Percentiles rank a stretch among this genome's conserved stretches.
phyloP scores from a whole-genome alignment of 495 filamentous ascomycete species.

The Penicillium antarcticum region DNA sequence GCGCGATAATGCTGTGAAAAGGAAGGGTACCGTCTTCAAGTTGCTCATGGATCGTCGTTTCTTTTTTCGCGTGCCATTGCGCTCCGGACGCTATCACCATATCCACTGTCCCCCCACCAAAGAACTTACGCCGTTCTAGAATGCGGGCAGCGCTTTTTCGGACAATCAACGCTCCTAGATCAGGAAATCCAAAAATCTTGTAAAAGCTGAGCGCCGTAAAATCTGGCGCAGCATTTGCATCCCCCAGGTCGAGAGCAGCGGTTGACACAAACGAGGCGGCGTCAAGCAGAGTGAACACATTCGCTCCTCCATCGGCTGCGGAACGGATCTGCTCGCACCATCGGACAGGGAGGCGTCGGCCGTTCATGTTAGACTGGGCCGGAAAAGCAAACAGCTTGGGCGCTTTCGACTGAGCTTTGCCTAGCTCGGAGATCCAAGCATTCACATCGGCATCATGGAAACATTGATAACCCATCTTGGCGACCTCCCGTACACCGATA shows the following conservation, averaged over 20 bases:
- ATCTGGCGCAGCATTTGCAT: constrained; percentile 64
- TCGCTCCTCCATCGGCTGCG: constrained; percentile 8
- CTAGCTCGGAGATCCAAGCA: constrained; percentile 53
- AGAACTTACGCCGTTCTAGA: constrained; percentile 68
- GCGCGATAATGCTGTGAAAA: constrained; percentile 81
- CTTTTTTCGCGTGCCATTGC: constrained; percentile 71
- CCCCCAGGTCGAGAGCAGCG: constrained; percentile 66
- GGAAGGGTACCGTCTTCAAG: constrained; percentile 91
- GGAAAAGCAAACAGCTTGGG: constrained; percentile 74
- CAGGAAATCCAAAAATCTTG: constrained; percentile 96
- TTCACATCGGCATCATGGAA: constrained; percentile 63
- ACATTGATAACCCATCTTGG: constrained; percentile 57
- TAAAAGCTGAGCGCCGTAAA: constrained; percentile 91
- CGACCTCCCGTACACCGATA: constrained; percentile 78
- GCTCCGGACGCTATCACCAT: constrained; percentile 50
- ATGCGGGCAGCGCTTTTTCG: constrained; percentile 61
- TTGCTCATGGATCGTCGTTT: constrained; percentile 67
- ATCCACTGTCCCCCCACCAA: constrained; percentile 92
- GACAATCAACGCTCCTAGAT: constrained; percentile 84
- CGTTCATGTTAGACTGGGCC: constrained; percentile 92
- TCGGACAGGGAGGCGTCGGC: constrained; percentile 63
- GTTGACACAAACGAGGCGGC: constrained; percentile 81
- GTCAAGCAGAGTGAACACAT: constrained; percentile 75
- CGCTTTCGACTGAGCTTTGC: constrained; percentile 16
- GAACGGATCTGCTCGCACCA: constrained; percentile 63